A percentile compares a stretch with the other conserved stretches of the same genome.
Evolutionary conservation across 1,284 basidiomycete species (phyloP).

Genomic region (Meripilus lineatus): DNA sequence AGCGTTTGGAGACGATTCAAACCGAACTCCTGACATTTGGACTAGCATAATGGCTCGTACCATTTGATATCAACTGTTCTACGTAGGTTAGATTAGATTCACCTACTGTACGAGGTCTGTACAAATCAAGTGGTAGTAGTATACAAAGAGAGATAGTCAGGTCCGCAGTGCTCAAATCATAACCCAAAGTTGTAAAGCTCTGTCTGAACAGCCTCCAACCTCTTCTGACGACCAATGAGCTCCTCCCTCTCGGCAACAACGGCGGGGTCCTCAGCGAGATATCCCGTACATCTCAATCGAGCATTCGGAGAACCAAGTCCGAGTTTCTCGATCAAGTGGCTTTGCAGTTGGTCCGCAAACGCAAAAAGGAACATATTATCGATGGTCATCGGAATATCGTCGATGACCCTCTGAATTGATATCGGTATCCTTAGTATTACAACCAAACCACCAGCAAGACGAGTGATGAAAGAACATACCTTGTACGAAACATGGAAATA

Average conservation of each 20-base stretch:
- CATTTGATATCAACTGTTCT: too few relatives aligned
- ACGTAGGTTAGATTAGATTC: too few relatives aligned
- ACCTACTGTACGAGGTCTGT: too few relatives aligned
- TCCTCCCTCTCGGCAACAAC: conserved; percentile 33
- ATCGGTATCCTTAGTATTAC: neutral
- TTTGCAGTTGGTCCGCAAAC: conserved; percentile 31
- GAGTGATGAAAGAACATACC: conserved; percentile 27
- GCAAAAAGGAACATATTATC: conserved; percentile 39
- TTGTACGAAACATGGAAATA: conserved; percentile 50
- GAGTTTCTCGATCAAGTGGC: conserved; percentile 34
- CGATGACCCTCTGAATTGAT: conserved; percentile 38
- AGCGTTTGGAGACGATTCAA: conserved; percentile 28
- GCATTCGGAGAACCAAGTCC: conserved; percentile 33
- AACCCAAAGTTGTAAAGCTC: conserved; percentile 28
- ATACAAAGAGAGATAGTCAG: too few relatives aligned
- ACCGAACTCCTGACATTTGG: conserved; percentile 29
- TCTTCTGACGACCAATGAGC: conserved; percentile 25
- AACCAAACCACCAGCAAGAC: neutral
- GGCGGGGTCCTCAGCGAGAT: conserved; percentile 38
- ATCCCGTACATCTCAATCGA: conserved; percentile 31
- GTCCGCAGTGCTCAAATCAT: too few relatives aligned
- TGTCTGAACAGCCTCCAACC: conserved; percentile 28
- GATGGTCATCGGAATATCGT: conserved; percentile 42
- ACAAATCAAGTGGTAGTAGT: too few relatives aligned
- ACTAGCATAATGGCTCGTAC: too few relatives aligned